Evolutionary conservation across 495 filamentous ascomycete genomes (phyloP).

Genomic region (Talaromyces borbonicus): DNA sequence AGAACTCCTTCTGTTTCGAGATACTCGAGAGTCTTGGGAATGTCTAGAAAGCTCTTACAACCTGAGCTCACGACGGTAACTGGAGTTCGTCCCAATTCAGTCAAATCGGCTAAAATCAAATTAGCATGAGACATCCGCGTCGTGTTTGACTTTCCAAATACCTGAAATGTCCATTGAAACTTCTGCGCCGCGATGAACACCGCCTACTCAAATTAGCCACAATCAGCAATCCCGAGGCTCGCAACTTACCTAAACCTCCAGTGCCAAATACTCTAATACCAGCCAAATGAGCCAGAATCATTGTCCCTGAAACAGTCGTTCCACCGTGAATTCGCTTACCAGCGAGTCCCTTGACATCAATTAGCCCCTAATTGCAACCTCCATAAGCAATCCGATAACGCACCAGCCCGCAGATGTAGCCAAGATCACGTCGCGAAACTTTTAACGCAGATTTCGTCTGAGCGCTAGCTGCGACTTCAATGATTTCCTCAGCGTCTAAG

Average conservation of each 20-base stretch:
- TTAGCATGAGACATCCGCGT: conserved; percentile 2
- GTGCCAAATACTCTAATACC: conserved; percentile 93
- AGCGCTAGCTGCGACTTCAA: conserved; percentile 56
- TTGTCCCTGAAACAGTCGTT: conserved; percentile 87
- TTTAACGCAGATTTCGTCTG: conserved; percentile 58
- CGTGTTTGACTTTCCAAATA: conserved; percentile 6
- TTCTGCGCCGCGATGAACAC: conserved; percentile 87
- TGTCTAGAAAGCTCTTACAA: conserved; percentile 92
- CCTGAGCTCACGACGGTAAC: conserved; percentile 84
- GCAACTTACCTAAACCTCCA: conserved; percentile 45
- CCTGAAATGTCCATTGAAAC: conserved; percentile 78
- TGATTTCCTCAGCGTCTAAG: conserved; percentile 56
- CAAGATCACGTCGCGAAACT: conserved; percentile 76
- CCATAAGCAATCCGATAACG: conserved; percentile 6
- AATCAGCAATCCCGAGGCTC: neutral
- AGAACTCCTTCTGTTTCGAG: conserved; percentile 87
- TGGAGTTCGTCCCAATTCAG: conserved; percentile 84
- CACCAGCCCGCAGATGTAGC: conserved; percentile 73
- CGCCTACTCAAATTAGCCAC: conserved; percentile 47
- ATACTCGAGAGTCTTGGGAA: conserved; percentile 83
- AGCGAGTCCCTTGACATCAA: conserved; percentile 40
- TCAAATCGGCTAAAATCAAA: conserved; percentile 60
- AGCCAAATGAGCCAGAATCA: conserved; percentile 77
- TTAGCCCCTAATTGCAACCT: neutral
- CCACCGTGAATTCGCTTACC: conserved; percentile 70